phyloP scores from a whole-genome alignment of 768 basidiomycete species.

The Lactifluus echinatus region DNA sequence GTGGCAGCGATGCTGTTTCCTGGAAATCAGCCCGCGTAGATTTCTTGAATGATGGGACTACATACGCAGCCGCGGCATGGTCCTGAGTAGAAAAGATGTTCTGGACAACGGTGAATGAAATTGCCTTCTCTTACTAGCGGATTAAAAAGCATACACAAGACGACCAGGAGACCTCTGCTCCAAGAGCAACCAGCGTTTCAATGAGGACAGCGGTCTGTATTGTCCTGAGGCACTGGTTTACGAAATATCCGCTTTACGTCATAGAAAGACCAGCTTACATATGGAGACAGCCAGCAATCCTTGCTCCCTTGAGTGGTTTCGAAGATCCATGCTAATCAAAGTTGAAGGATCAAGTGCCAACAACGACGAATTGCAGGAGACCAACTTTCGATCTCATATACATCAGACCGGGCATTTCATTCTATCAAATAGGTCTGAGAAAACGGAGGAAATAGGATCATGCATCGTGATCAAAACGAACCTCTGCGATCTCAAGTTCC shows the following conservation, averaged over 20 bases:
- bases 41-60: conserved; percentile 15
- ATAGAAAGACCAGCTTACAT: conserved; percentile 46
- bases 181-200: conserved; percentile 91
- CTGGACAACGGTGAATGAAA: conserved; percentile 32
- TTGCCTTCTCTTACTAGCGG: background rate
- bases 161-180: conserved; percentile 98
- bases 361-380: conserved; percentile 8
- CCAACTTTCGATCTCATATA: conserved; percentile 79
- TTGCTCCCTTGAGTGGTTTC: conserved; percentile 88
- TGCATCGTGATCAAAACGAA: conserved; percentile 30
- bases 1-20: conserved; percentile 82
- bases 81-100: conserved; percentile 99
- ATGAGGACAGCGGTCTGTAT: conserved; percentile 98
- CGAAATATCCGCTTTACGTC: conserved; percentile 4
- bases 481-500: conserved; percentile 99
- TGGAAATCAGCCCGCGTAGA: conserved; percentile 1
- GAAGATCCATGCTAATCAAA: conserved; percentile 55
- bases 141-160: conserved; percentile 65
- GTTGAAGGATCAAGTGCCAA: conserved; percentile 17
- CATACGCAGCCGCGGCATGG: conserved; percentile 94
- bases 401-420: conserved; percentile 96
- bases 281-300: conserved; percentile 96
- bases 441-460: conserved; percentile 13
- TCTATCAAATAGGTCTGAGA: conserved; percentile 33
- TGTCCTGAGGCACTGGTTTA: conserved; percentile 50